Evolutionary conservation across 2,329 filamentous ascomycete genomes (phyloP).

Genomic region (Colletotrichum chlorophyti): DNA sequence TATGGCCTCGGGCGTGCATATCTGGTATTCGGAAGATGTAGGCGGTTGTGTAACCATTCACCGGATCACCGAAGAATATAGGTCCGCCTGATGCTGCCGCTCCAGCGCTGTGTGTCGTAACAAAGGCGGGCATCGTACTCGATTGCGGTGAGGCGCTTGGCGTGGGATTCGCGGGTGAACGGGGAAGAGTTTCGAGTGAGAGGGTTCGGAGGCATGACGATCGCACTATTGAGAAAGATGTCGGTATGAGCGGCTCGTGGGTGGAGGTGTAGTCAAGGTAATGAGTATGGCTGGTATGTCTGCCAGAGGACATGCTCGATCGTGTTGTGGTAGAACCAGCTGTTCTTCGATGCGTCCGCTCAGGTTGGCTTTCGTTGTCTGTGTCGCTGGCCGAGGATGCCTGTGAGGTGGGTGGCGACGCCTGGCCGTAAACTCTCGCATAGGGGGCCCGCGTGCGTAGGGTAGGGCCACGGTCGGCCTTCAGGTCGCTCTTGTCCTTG

Average conservation of each 20-base stretch:
- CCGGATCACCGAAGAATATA: conserved; percentile 72
- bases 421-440: conserved; percentile 62
- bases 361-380: conserved; percentile 56
- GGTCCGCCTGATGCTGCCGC: conserved; percentile 67
- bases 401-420: conserved; percentile 60
- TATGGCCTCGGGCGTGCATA: conserved; percentile 70
- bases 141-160: conserved; percentile 35
- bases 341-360: conserved; percentile 47
- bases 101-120: conserved; percentile 60
- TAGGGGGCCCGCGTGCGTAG: conserved; percentile 67
- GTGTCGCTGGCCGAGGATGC: conserved; percentile 56
- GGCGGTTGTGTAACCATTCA: conserved; percentile 72
- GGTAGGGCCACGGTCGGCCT: conserved; percentile 58
- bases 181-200: conserved; percentile 70
- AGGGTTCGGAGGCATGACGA: conserved; percentile 71
- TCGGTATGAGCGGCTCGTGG: conserved; percentile 66
- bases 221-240: conserved; percentile 72
- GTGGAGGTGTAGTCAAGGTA: conserved; percentile 74
- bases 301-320: conserved; percentile 60
- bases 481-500: conserved; percentile 33
- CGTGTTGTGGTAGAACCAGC: conserved; percentile 56
- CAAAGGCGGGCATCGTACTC: conserved; percentile 54
- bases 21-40: conserved; percentile 76
- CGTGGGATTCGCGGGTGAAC: conserved; percentile 46
- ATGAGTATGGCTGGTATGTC: conserved; percentile 67